Conservation (phyloP, 108 stramenopile species). For the Skeletonema grethae region DNA sequence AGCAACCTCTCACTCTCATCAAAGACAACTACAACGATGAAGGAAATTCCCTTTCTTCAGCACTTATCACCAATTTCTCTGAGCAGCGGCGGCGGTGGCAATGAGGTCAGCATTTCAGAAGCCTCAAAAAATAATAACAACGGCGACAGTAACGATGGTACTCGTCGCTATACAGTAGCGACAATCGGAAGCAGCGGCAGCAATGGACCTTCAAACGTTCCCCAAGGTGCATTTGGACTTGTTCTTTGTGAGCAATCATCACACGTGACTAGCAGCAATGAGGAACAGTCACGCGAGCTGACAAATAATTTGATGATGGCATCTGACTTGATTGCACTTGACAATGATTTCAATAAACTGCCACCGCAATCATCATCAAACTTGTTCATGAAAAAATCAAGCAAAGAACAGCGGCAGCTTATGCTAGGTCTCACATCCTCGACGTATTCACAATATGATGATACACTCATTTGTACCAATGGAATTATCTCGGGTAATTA, state of each 20-base stretch:
- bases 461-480: constrained; percentile 17
- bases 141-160: neutral
- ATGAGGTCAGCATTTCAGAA: neutral
- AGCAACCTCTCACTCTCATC: neutral
- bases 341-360: neutral
- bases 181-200: neutral
- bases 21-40: neutral
- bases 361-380: neutral
- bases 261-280: neutral
- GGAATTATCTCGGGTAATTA: constrained; percentile 9
- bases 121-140: neutral
- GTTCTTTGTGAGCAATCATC: neutral
- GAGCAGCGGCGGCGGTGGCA: neutral
- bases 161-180: neutral
- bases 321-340: neutral
- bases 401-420: neutral
- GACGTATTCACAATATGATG: constrained; percentile 8
- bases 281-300: neutral
- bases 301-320: neutral
- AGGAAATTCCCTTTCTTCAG: constrained; percentile 14
- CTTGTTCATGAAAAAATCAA: neutral
- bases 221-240: neutral
- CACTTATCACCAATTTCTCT: neutral
- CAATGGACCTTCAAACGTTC: neutral
- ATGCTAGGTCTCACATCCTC: constrained; percentile 16